phyloP scores from a whole-genome alignment of 1,284 basidiomycete genomes.

The Marasmius tenuissimus region DNA sequence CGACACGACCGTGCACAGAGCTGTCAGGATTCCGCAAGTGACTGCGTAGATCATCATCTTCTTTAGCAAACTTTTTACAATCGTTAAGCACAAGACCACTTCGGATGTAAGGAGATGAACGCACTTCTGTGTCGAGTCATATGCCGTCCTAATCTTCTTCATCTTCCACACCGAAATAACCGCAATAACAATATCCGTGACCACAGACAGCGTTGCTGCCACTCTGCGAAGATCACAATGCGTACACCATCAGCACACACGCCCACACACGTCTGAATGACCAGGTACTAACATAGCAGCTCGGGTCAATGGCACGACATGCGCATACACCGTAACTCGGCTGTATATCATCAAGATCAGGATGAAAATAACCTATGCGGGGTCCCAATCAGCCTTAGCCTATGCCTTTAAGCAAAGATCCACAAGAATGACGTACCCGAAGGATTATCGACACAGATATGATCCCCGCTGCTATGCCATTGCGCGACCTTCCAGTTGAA shows the following conservation, averaged over 20 bases:
- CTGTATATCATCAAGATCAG: too few species aligned
- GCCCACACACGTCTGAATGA: not conserved
- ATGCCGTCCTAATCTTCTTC: not conserved
- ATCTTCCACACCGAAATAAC: not conserved
- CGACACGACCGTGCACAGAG: not conserved
- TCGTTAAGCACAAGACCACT: not conserved
- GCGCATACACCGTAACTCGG: too few species aligned
- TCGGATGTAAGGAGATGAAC: not conserved
- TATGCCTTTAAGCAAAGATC: too few species aligned
- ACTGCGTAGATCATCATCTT: constrained; percentile 4
- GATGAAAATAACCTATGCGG: too few species aligned
- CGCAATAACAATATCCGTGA: constrained; percentile 2
- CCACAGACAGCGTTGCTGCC: not conserved
- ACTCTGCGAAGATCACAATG: not conserved
- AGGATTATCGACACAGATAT: too few species aligned
- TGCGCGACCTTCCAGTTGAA: too few species aligned
- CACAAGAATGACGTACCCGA: too few species aligned
- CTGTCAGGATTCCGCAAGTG: not conserved
- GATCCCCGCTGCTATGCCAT: too few species aligned
- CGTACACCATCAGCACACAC: not conserved
- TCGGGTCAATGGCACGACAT: too few species aligned
- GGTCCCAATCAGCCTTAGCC: too few species aligned
- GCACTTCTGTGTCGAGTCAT: constrained; percentile 1
- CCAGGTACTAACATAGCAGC: not conserved
- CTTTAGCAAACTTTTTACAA: not conserved